Evolutionary conservation across 2,329 filamentous ascomycete species (phyloP).

Genomic region (Ceratocystis diversiconidia): DNA sequence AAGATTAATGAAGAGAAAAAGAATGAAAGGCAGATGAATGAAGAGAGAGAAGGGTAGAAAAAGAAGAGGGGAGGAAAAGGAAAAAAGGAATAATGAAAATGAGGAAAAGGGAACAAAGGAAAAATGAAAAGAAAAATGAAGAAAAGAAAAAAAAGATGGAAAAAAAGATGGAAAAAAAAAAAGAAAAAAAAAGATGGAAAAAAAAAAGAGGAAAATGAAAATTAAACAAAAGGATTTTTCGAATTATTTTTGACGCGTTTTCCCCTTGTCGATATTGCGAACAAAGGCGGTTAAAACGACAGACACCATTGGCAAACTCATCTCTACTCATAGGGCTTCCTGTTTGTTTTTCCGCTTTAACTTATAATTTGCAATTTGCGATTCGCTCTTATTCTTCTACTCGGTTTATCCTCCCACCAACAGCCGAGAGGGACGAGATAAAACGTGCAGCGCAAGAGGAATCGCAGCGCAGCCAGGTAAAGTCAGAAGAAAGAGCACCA

Average conservation of each 20-base stretch:
- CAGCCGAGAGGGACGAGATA: too few relatives aligned
- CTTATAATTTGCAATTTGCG: background rate
- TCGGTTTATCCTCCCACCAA: too few relatives aligned
- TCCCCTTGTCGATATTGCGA: background rate
- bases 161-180: background rate
- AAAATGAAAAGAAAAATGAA: background rate
- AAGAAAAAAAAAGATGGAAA: conserved; percentile 3
- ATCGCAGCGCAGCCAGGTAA: too few relatives aligned
- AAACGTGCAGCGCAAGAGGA: too few relatives aligned
- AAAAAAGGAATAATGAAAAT: conserved; percentile 4
- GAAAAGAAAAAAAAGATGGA: background rate
- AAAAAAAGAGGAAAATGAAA: background rate
- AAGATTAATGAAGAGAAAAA: conserved; percentile 9
- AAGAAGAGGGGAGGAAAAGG: conserved; percentile 8
- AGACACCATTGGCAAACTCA: too few relatives aligned
- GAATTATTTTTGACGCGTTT: background rate
- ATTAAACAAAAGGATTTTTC: background rate
- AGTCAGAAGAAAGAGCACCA: too few relatives aligned
- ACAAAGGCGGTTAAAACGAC: too few relatives aligned
- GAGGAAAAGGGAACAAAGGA: background rate
- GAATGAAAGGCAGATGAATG: conserved; percentile 5
- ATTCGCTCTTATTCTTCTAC: background rate
- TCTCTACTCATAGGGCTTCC: too few relatives aligned
- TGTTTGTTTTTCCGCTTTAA: background rate
- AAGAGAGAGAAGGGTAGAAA: background rate